Conservation (phyloP, 2,329 filamentous ascomycete species). For the Paraphoma sp. region DNA sequence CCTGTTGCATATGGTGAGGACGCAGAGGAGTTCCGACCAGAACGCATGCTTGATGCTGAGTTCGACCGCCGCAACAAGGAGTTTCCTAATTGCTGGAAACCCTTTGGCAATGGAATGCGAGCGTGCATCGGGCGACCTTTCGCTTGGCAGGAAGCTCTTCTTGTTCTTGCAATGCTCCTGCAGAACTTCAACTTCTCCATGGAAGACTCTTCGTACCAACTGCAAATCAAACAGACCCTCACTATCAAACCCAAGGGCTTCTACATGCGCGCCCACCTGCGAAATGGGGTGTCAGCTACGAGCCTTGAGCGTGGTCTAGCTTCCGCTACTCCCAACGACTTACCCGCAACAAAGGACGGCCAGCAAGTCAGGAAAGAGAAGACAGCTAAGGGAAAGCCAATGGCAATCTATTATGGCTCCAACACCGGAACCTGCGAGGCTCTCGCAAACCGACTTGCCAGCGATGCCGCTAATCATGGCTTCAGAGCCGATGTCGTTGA, state of each 20-base stretch:
- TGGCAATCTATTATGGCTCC: slow-evolving; percentile 49
- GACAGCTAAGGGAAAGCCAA: slow-evolving; percentile 33
- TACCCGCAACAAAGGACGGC: slow-evolving; percentile 11
- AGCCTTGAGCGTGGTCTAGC: slow-evolving; percentile 36
- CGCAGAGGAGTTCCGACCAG: slow-evolving; percentile 53
- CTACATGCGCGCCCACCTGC: slow-evolving; percentile 45
- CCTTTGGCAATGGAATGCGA: slow-evolving; percentile 61
- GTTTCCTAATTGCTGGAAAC: slow-evolving; percentile 56
- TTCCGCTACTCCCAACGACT: slow-evolving; percentile 26
- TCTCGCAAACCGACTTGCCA: slow-evolving; percentile 47
- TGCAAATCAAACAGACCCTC: slow-evolving; percentile 53
- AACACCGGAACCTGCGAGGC: slow-evolving; percentile 53
- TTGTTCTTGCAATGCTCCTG: slow-evolving; percentile 53
- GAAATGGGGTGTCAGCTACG: slow-evolving; percentile 40
- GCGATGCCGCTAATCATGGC: slow-evolving; percentile 45
- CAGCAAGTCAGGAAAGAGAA: slow-evolving; percentile 16
- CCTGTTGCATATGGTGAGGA: slow-evolving; percentile 54
- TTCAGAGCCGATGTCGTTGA: slow-evolving; percentile 44
- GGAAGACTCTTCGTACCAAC: slow-evolving; percentile 53
- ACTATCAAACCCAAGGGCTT: slow-evolving; percentile 55
- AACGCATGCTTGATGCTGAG: slow-evolving; percentile 56
- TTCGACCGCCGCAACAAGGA: slow-evolving; percentile 49
- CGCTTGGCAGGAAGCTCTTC: slow-evolving; percentile 61
- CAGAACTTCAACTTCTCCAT: slow-evolving; percentile 54
- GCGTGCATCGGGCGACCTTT: slow-evolving; percentile 63